Base-by-base conservation (phyloP, 225 moss, liverwort and hornwort species). In the Bryoerythrophyllum caledonicum region DNA sequence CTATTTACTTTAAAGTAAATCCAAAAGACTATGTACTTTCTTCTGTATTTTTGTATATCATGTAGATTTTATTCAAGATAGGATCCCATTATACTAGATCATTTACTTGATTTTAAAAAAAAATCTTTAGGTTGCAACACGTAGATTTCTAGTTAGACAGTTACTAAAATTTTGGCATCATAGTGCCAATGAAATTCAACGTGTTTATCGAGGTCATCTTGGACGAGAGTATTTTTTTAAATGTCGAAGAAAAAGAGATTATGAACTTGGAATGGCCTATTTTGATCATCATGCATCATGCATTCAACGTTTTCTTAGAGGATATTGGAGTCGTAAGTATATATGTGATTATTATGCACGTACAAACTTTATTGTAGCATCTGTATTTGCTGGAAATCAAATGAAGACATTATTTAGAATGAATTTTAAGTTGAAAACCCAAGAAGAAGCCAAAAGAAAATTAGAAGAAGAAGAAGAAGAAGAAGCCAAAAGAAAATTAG, bases 261-360 rank as follows among this genome's bases (percentile, higher is more conserved):
- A 78, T 27, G 65, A 83, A 32, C 76, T 81, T 49, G 69, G 75
- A 1, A 79, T 83, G 83, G 54, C 20, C 4, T 85, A 87, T 59
- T 87, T 87, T 30, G 63, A 85, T 24, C 76, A 40, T 26, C 79
- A 90, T 35, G 75, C 81, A 30, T 77, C 16, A 0, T 76, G 65
- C 7, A 81, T 90, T 8, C 85, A 90, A 79, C 2, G 53, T 34
- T 72, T 60, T n/a, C 83, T 74, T 20, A 51, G 37, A 17, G 90
- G 87, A 0, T 82, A 81, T n/a, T 81, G 83, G 81, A 90, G 75
- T 27, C 85, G 90, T 16, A 87, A 83, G 41, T 79, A 26, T 15
- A 73, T 77, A 5, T 77, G 65, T 69, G 83, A 90, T 38, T 87
- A 53, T 65, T 85, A 83, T 24, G 74, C 77, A 1, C 68, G 67